A percentile compares a stretch with the other conserved stretches of the same genome.
phyloP scores from a whole-genome alignment of 2,329 filamentous ascomycete species.

The Thelonectria rubi region DNA sequence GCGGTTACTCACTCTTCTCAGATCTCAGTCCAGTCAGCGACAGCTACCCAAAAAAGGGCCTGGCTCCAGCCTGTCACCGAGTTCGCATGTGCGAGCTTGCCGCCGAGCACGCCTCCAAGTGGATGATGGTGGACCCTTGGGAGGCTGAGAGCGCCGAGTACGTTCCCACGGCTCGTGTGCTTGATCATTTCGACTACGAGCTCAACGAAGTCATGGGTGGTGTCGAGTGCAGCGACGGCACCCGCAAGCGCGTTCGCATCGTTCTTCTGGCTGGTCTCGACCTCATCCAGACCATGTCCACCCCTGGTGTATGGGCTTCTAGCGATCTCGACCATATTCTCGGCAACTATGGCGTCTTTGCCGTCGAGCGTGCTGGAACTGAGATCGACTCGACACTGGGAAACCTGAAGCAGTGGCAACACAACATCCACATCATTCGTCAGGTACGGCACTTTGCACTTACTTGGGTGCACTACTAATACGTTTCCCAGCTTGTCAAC shows the following conservation, averaged over 20 bases:
- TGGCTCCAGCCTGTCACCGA: conserved; percentile 51
- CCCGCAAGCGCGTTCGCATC: conserved; percentile 74
- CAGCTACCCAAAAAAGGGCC: conserved; percentile 49
- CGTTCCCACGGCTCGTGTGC: conserved; percentile 85
- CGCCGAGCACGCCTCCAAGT: conserved; percentile 75
- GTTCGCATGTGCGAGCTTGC: conserved; percentile 84
- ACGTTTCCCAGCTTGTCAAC: conserved; percentile 67
- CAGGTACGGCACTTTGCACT: conserved; percentile 38
- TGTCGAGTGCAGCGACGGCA: conserved; percentile 73
- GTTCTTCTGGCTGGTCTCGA: conserved; percentile 84
- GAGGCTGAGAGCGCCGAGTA: conserved; percentile 85
- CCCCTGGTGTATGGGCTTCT: conserved; percentile 80
- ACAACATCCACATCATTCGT: conserved; percentile 88
- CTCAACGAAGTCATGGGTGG: conserved; percentile 84
- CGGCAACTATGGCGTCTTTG: conserved; percentile 82
- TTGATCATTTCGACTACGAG: conserved; percentile 91
- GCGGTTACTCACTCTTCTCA: conserved; percentile 35
- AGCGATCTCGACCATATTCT: conserved; percentile 90
- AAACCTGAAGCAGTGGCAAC: conserved; percentile 81
- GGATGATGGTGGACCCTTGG: conserved; percentile 87
- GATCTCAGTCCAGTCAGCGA: conserved; percentile 43
- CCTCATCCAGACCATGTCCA: conserved; percentile 77
- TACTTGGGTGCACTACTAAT: conserved; percentile 16
- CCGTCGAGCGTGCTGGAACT: conserved; percentile 87
- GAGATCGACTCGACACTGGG: conserved; percentile 88